These are phyloP conservation scores for Chimonanthus salicifolius DNA, from an alignment of 164 flowering plant species.

Conservation along the genomic window DNA sequence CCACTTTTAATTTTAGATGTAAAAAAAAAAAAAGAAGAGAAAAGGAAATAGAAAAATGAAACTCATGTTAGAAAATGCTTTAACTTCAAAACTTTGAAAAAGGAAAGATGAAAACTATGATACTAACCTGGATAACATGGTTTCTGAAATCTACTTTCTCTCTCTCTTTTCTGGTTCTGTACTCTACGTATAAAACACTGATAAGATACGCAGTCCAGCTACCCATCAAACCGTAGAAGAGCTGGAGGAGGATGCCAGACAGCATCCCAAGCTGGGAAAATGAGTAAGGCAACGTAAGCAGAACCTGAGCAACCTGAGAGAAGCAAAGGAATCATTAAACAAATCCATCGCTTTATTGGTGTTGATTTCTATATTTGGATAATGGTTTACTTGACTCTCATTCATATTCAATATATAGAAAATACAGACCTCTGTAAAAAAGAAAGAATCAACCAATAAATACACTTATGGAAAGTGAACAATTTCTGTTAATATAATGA, in stretches of 20 bases:
- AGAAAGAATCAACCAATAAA: too few relatives aligned
- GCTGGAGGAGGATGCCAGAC: constrained; percentile 74
- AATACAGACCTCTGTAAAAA: too few relatives aligned
- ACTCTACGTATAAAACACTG: constrained; percentile 77
- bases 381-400: too few relatives aligned
- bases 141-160: constrained; percentile 81
- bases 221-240: constrained; percentile 82
- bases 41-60: not conserved
- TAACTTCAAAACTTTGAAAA: not conserved
- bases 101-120: not conserved
- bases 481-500: too few relatives aligned
- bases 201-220: constrained; percentile 93
- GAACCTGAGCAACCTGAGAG: constrained; percentile 87
- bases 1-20: constrained; percentile 43
- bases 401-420: too few relatives aligned
- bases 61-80: not conserved
- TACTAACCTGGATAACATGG: constrained; percentile 81
- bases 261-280: constrained; percentile 91
- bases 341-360: too few relatives aligned
- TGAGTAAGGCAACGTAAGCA: constrained; percentile 86
- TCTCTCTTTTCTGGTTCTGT: constrained; percentile 78
- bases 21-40: too few relatives aligned
- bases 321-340: too few relatives aligned
- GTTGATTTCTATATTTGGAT: too few relatives aligned
- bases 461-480: too few relatives aligned